phyloP scores from a whole-genome alignment of 2,329 filamentous ascomycete genomes.

The Apiospora hydei region DNA sequence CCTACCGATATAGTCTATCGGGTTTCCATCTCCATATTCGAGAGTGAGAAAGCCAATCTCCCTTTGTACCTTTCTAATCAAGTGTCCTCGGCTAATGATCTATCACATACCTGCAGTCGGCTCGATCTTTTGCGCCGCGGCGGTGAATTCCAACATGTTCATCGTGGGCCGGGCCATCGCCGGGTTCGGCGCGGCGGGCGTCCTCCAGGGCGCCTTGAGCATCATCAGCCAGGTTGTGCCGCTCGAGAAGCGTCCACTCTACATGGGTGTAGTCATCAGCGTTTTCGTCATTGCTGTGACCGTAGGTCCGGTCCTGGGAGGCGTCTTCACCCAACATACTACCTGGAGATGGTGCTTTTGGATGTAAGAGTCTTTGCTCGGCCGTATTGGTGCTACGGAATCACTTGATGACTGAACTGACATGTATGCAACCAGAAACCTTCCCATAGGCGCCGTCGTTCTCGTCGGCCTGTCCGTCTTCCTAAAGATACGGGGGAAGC shows the following conservation, averaged over 20 bases:
- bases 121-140: slow-evolving; percentile 41
- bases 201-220: slow-evolving; percentile 38
- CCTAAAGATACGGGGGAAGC: no score
- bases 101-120: slow-evolving; percentile 35
- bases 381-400: slow-evolving; percentile 9
- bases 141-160: slow-evolving; percentile 32
- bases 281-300: slow-evolving; percentile 48
- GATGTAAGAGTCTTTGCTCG: slow-evolving; percentile 25
- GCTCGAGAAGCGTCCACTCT: slow-evolving; percentile 48
- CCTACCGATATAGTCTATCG: slow-evolving; percentile 46
- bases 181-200: slow-evolving; percentile 37
- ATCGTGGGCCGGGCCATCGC: slow-evolving; percentile 38
- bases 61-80: no score
- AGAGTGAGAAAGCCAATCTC: background rate
- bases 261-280: slow-evolving; percentile 48
- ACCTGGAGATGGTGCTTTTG: slow-evolving; percentile 33
- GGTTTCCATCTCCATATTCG: slow-evolving; percentile 43
- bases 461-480: no score
- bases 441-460: slow-evolving; percentile 49
- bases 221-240: slow-evolving; percentile 46
- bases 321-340: slow-evolving; percentile 33
- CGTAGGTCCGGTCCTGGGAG: slow-evolving; percentile 34
- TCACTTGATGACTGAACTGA: slow-evolving; percentile 20
- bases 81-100: no score
- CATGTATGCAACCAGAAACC: slow-evolving; percentile 36